Base-by-base conservation (phyloP, 1,139 yeast species). In the Pichia sp. region DNA sequence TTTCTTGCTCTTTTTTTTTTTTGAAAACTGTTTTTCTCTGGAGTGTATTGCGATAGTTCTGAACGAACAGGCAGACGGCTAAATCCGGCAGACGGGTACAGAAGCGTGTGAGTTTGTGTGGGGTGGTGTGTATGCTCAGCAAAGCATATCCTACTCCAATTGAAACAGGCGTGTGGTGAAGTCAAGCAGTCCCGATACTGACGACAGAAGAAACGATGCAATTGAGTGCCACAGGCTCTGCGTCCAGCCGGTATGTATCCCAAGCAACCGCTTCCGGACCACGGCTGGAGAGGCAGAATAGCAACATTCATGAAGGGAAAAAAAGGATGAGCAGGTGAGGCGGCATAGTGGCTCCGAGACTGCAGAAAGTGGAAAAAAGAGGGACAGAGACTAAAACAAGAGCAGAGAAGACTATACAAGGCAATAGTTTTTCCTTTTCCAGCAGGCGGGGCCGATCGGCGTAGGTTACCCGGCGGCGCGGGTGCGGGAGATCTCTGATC, bases 391-490 rank as follows among this genome's bases (percentile, higher is more conserved):
- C 29, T 4, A 7, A 7, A 27, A 27, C 7, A n/a, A n/a, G 41
- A n/a, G 6, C 17, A 38, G 41, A 38, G 17, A n/a, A 38, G 14
- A 38, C 41, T 27, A 27, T 6, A 27, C 29, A 7, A 27, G 29
- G 29, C 29, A 27, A 27, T 27, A 7, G 29, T 27, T 27, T 27
- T 27, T 27, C 29, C 29, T 27, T 27, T 27, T 27, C 29, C 29
- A 27, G 29, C 4, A 27, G 6, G 6, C 41, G 30, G 30, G 20
- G 44, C 14, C 46, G 46, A 42, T 42, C 46, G 46, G 20, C 46
- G 30, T 16, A n/a, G 16, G 41, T 42, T 42, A 42, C 46, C 46
- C 46, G 46, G 46, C 46, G 30, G n/a, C 44, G n/a, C 9, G 44
- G 30, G 10, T 17, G 16, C 41, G 3, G 12, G 34, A 31, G 24